Percentiles rank a stretch among this genome's conserved stretches.
phyloP scores from a whole-genome alignment of 345 rosid species.

The Draba incana region DNA sequence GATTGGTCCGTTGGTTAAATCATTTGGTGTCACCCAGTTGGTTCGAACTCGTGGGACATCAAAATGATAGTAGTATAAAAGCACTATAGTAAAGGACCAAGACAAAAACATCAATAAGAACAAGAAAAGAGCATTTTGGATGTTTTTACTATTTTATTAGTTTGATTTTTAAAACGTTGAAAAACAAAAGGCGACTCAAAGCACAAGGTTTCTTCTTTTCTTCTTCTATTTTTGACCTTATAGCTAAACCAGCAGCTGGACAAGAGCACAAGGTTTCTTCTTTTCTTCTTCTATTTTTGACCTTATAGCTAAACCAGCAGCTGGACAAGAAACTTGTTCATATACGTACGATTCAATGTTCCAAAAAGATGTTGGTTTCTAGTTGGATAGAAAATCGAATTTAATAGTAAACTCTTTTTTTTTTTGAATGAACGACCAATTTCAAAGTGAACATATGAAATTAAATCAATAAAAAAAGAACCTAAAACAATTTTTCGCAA shows the following conservation, averaged over 20 bases:
- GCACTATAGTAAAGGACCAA: slow-evolving; percentile 4
- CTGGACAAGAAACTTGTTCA: slow-evolving; percentile 35
- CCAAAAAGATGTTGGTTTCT: slow-evolving; percentile 21
- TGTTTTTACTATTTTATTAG: slow-evolving; percentile 4
- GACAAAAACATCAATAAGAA: slow-evolving; percentile 3
- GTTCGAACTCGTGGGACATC: not conserved
- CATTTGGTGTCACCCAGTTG: slow-evolving; percentile 1
- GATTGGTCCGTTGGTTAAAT: slow-evolving; percentile 32
- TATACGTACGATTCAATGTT: slow-evolving; percentile 24
- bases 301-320: slow-evolving; percentile 30
- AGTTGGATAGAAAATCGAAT: not conserved
- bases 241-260: slow-evolving; percentile 29
- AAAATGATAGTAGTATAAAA: slow-evolving; percentile 11
- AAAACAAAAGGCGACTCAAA: slow-evolving; percentile 20
- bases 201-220: slow-evolving; percentile 25
- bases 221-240: slow-evolving; percentile 32
- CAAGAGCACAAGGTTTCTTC: slow-evolving; percentile 20
- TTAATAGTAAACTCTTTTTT: too few species aligned
- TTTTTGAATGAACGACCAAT: too few species aligned
- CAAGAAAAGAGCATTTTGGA: slow-evolving; percentile 14
- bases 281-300: slow-evolving; percentile 29
- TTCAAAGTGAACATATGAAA: too few species aligned
- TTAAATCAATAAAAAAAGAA: too few species aligned
- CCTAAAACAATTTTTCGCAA: too few species aligned
- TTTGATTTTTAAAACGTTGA: slow-evolving; percentile 7